A percentile compares a stretch with the other conserved stretches of the same genome.
These are phyloP conservation scores for Claviceps cyperi DNA, from an alignment of 2,329 filamentous ascomycete genomes.

Conservation along the genomic window DNA sequence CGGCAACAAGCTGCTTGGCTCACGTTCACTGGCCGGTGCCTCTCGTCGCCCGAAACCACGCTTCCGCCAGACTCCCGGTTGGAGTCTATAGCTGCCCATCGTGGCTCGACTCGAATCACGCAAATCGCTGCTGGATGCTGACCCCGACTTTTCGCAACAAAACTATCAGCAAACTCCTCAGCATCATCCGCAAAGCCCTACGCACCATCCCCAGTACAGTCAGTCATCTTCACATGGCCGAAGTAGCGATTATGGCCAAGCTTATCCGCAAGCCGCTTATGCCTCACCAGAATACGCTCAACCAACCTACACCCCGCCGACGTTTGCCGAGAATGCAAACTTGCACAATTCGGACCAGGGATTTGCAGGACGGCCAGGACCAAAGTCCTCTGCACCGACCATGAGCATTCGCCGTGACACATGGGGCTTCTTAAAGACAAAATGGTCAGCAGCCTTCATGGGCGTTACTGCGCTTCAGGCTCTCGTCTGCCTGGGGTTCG, in stretches of 20 bases:
- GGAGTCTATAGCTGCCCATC: slow-evolving; percentile 20
- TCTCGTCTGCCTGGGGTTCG: slow-evolving; percentile 64
- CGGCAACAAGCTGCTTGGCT: not conserved
- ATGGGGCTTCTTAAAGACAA: slow-evolving; percentile 65
- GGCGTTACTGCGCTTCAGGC: slow-evolving; percentile 61
- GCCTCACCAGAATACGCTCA: slow-evolving; percentile 16
- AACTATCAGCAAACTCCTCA: slow-evolving; percentile 12
- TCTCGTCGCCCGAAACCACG: not conserved
- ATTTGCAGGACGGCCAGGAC: slow-evolving; percentile 24
- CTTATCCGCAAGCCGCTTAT: slow-evolving; percentile 19
- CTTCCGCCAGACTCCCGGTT: slow-evolving; percentile 19
- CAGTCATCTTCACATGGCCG: slow-evolving; percentile 8
- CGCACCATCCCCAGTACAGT: slow-evolving; percentile 12
- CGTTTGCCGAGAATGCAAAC: slow-evolving; percentile 15
- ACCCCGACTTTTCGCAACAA: slow-evolving; percentile 23
- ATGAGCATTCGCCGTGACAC: slow-evolving; percentile 17
- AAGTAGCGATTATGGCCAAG: slow-evolving; percentile 18
- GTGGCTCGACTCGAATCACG: slow-evolving; percentile 28
- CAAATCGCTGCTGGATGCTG: slow-evolving; percentile 25
- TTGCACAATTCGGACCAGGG: slow-evolving; percentile 20
- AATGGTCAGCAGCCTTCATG: slow-evolving; percentile 83
- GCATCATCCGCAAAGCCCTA: slow-evolving; percentile 12
- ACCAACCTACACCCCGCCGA: slow-evolving; percentile 13
- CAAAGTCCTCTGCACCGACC: slow-evolving; percentile 19
- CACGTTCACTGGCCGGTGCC: not conserved